Evolutionary conservation across 2,329 filamentous ascomycete genomes (phyloP).

Genomic region (Beauveria caledonica): DNA sequence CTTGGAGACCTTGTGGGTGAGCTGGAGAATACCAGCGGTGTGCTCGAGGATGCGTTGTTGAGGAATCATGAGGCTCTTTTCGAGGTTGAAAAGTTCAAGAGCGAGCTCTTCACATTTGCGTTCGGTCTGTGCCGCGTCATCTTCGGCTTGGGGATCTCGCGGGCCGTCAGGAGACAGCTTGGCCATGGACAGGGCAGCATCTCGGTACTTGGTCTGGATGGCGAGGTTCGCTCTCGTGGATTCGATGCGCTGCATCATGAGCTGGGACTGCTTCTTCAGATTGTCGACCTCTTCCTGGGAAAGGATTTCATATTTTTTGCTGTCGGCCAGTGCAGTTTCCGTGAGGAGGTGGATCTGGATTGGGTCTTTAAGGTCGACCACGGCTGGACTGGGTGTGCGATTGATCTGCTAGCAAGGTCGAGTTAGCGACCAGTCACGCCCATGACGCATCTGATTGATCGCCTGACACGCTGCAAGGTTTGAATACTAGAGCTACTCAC

Average conservation of each 20-base stretch:
- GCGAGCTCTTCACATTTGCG: slow-evolving; percentile 81
- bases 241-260: slow-evolving; percentile 68
- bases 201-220: slow-evolving; percentile 87
- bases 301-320: slow-evolving; percentile 74
- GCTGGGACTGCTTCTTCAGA: slow-evolving; percentile 77
- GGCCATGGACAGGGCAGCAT: slow-evolving; percentile 81
- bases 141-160: slow-evolving; percentile 55
- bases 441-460: not conserved
- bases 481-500: slow-evolving; percentile 32
- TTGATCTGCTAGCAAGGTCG: slow-evolving; percentile 34
- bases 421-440: not conserved
- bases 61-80: slow-evolving; percentile 66
- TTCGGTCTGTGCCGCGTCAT: slow-evolving; percentile 65
- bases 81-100: slow-evolving; percentile 68
- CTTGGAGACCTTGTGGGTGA: slow-evolving; percentile 74
- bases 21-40: slow-evolving; percentile 83
- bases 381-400: slow-evolving; percentile 45
- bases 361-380: slow-evolving; percentile 57
- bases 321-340: slow-evolving; percentile 87
- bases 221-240: slow-evolving; percentile 74
- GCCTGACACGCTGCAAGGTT: not conserved
- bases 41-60: slow-evolving; percentile 76
- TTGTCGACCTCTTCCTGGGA: slow-evolving; percentile 87
- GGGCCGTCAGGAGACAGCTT: slow-evolving; percentile 62
- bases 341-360: slow-evolving; percentile 88